Percentiles rank a stretch among this genome's conserved stretches.
These are phyloP conservation scores for Aspergillus fijiensis DNA, from an alignment of 2,329 filamentous ascomycete species.

Conservation along the genomic window DNA sequence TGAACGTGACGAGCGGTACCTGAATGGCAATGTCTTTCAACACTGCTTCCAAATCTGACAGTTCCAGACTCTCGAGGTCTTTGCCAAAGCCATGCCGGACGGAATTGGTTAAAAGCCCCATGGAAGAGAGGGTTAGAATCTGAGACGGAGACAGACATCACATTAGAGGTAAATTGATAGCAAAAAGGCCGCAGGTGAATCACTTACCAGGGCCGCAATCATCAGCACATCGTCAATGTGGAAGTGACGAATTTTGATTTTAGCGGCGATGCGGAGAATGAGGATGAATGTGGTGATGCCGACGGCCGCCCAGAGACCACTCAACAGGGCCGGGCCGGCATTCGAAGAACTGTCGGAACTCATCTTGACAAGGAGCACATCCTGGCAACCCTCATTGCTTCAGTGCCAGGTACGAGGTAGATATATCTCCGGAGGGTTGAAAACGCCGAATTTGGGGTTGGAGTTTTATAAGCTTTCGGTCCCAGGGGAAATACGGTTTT, in stretches of 20 bases:
- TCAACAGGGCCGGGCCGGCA: slow-evolving; percentile 23
- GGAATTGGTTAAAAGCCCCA: slow-evolving; percentile 25
- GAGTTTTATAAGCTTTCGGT: neutral
- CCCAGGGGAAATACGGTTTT: slow-evolving; percentile 4
- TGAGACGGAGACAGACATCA: slow-evolving; percentile 3
- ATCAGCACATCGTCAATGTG: slow-evolving; percentile 31
- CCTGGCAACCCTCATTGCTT: neutral
- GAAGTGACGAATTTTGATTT: slow-evolving; percentile 32
- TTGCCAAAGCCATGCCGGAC: slow-evolving; percentile 31
- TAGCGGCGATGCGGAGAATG: slow-evolving; percentile 27
- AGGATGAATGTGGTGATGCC: slow-evolving; percentile 28
- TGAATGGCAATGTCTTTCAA: slow-evolving; percentile 31
- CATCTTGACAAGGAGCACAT: neutral
- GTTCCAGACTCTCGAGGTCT: slow-evolving; percentile 16
- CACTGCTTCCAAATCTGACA: slow-evolving; percentile 17
- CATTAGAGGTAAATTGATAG: neutral
- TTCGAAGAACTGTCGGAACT: slow-evolving; percentile 5
- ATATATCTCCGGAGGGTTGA: neutral
- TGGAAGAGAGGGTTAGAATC: slow-evolving; percentile 26
- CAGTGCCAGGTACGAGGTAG: neutral
- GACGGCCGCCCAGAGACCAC: slow-evolving; percentile 30
- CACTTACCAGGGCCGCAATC: slow-evolving; percentile 27
- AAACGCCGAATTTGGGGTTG: neutral
- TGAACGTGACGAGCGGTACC: slow-evolving; percentile 29
- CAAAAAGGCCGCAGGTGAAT: neutral